phyloP scores from a whole-genome alignment of 257 asterid species.

The Ehretia macrophylla region DNA sequence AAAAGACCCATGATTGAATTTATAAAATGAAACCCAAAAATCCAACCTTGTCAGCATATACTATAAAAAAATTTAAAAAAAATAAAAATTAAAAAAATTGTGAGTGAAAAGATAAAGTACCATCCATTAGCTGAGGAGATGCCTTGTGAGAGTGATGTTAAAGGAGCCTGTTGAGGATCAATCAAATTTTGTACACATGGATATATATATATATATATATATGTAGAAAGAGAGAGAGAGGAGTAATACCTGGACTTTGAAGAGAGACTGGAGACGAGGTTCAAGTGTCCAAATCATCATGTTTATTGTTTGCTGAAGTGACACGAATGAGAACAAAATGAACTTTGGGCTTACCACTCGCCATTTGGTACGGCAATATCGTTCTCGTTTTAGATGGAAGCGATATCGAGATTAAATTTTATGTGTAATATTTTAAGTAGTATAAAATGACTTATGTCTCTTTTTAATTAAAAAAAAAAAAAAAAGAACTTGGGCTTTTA shows the following conservation, averaged over 20 bases:
- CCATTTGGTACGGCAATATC: too few species aligned
- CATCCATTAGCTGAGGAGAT: slow-evolving; percentile 30
- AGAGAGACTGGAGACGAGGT: slow-evolving; percentile 30
- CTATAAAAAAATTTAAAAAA: background rate
- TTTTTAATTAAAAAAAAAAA: too few species aligned
- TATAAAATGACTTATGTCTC: too few species aligned
- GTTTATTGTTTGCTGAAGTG: background rate
- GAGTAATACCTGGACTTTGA: slow-evolving; percentile 14
- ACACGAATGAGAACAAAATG: too few species aligned
- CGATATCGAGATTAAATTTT: too few species aligned
- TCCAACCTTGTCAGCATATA: too few species aligned
- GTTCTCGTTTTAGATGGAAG: too few species aligned
- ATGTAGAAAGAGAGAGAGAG: background rate
- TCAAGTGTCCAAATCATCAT: slow-evolving; percentile 28
- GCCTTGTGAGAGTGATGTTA: slow-evolving; percentile 11
- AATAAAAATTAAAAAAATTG: background rate
- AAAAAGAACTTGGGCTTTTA: too few species aligned
- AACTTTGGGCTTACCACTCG: too few species aligned
- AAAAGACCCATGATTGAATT: too few species aligned
- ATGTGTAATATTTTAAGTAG: too few species aligned
- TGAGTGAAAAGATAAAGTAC: slow-evolving; percentile 16
- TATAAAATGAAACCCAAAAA: background rate
- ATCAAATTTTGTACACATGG: background rate
- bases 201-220: background rate
- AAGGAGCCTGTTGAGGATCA: slow-evolving; percentile 8